Evolutionary conservation across 1,139 yeast genomes (phyloP), one percentile per base, ranked within the genome.

Genomic region (Taiozyma sp.): DNA sequence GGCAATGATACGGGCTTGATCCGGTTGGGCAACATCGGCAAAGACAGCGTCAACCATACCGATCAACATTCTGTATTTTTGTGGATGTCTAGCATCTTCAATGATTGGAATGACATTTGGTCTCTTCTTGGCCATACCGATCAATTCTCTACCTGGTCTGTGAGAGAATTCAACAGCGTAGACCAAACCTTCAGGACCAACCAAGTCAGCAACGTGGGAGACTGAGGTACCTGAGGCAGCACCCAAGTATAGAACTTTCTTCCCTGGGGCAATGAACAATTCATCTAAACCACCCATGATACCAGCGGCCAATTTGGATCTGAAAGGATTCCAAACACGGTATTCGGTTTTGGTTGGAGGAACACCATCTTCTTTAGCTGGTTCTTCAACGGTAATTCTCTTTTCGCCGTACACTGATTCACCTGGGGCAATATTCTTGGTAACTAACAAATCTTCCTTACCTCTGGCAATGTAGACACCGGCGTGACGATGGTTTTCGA

Each of bases 41-140:
- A 93, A 93, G 57, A 93, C 98, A 68, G 84, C 89, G 72, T 95
- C 99, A 60, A 93, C 98, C 99, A 93, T 93, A 66, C 97, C 96
- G 58, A 93, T 80, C 67, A 93, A 82, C 98, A 93, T 93, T 79
- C 99, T 86, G 85, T 93, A 93, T 75, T 95, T 93, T 73, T 93
- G 99, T 66, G 99, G 99, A 76, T 93, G 99, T 80, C 99, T 93
- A 62, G 99, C 99, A 77, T 93, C 99, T 75, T 93, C 99, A 71
- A 93, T 91, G 72, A 93, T 93, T 67, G 99, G 99, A 62, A 95
- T 88, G 53, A 93, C 96, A 70, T 93, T 93, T 61, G 99, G 98
- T 83, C 99, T 88, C 95, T 93, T 93, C 83, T 93, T 93, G 71
- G 99, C 99, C 99, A 93, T 93, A 68, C 96, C 89, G 68, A 95